These are phyloP conservation scores for Calonectria naviculata DNA, from an alignment of 2,329 filamentous ascomycete genomes.

Conservation along the genomic window DNA sequence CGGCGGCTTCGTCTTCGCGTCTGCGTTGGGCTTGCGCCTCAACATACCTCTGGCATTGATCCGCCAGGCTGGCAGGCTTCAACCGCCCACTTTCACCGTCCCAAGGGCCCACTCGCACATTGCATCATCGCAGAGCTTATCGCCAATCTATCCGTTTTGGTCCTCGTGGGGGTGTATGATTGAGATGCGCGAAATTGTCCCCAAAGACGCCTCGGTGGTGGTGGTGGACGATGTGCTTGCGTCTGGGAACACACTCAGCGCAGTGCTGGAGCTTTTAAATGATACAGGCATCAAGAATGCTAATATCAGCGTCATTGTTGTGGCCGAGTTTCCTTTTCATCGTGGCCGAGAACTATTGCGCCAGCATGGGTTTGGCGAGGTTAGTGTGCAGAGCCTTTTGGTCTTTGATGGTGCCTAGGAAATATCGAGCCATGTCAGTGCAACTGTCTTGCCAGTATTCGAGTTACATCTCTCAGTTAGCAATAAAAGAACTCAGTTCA, in stretches of 20 bases:
- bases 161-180: slow-evolving; percentile 56
- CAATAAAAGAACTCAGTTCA: no score
- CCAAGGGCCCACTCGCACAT: slow-evolving; percentile 63
- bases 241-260: slow-evolving; percentile 65
- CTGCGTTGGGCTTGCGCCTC: slow-evolving; percentile 57
- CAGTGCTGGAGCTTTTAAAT: slow-evolving; percentile 59
- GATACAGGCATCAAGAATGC: slow-evolving; percentile 53
- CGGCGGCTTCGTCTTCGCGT: slow-evolving; percentile 67
- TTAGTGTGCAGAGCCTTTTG: slow-evolving; percentile 64
- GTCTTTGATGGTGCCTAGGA: slow-evolving; percentile 46
- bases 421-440: not conserved
- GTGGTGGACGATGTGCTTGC: slow-evolving; percentile 70
- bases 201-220: slow-evolving; percentile 56
- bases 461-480: no score
- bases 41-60: slow-evolving; percentile 59
- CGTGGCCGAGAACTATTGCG: slow-evolving; percentile 60
- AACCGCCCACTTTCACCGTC: slow-evolving; percentile 64
- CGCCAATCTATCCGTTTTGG: no score
- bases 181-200: slow-evolving; percentile 61
- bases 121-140: slow-evolving; percentile 51
- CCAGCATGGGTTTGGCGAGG: slow-evolving; percentile 59
- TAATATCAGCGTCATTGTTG: slow-evolving; percentile 60
- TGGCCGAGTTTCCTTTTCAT: slow-evolving; percentile 69
- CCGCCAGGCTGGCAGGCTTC: slow-evolving; percentile 68
- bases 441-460: no score